Conservation (phyloP, 202 grass and related monocot species). For the Carex arenaria region DNA sequence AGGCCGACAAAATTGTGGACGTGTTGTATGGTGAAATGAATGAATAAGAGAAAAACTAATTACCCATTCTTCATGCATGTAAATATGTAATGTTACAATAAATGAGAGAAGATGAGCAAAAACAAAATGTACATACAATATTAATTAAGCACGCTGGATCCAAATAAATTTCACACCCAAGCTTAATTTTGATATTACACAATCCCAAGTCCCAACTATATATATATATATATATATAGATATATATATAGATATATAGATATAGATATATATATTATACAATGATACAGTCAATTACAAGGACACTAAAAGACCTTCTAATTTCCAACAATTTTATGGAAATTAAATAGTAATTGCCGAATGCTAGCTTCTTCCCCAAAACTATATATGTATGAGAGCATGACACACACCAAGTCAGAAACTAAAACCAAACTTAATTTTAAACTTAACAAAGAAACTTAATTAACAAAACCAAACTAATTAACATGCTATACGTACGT, state of each 20-base stretch:
- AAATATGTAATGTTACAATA: background rate
- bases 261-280: background rate
- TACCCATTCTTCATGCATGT: background rate
- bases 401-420: background rate
- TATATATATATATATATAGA: no score
- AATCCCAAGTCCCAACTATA: background rate
- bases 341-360: background rate
- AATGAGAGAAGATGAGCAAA: background rate
- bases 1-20: background rate
- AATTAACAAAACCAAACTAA: background rate
- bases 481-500: background rate
- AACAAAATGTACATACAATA: background rate
- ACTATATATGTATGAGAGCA: background rate
- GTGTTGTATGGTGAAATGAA: no score
- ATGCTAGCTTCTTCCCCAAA: background rate
- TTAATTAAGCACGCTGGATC: background rate
- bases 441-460: background rate
- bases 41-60: no score
- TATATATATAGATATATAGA: no score
- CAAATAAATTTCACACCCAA: background rate
- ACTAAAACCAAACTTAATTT: background rate
- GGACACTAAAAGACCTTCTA: constrained; percentile 3
- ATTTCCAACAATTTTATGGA: background rate
- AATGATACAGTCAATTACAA: constrained; percentile 3
- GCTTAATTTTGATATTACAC: background rate